Evolutionary conservation across 2,329 filamentous ascomycete species (phyloP).

Genomic region (Colletotrichum lupini): DNA sequence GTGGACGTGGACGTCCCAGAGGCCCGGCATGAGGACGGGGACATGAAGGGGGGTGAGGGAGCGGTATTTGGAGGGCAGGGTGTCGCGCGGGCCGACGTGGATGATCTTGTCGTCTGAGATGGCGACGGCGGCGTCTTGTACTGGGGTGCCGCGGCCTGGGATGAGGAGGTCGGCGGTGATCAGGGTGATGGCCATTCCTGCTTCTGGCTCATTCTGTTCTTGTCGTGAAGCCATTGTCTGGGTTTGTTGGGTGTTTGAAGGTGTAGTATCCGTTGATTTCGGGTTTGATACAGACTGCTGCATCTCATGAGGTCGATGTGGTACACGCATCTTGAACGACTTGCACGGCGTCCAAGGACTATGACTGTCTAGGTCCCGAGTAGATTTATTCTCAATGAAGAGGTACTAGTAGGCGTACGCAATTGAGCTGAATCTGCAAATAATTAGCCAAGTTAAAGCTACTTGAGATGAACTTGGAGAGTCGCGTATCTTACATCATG

Average conservation of each 20-base stretch:
- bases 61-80: conserved; percentile 46
- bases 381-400: not conserved
- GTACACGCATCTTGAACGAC: conserved; percentile 14
- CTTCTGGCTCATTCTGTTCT: not conserved
- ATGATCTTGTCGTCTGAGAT: conserved; percentile 51
- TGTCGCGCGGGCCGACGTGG: conserved; percentile 48
- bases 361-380: too few relatives aligned
- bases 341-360: not conserved
- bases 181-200: conserved; percentile 8
- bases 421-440: not conserved
- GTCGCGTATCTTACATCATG: not conserved
- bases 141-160: conserved; percentile 57
- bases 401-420: not conserved
- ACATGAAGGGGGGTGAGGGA: conserved; percentile 46
- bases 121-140: conserved; percentile 51
- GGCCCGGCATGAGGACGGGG: conserved; percentile 59
- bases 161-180: conserved; percentile 53
- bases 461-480: not conserved
- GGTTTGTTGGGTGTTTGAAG: not conserved
- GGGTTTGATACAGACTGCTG: not conserved
- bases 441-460: not conserved
- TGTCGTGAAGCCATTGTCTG: not conserved
- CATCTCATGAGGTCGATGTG: not conserved
- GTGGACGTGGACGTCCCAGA: conserved; percentile 65
- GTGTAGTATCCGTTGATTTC: not conserved